A percentile compares a stretch with the other conserved stretches of the same genome.
Conservation (phyloP, 495 filamentous ascomycete genomes). For the Aspergillus egyptiacus region DNA sequence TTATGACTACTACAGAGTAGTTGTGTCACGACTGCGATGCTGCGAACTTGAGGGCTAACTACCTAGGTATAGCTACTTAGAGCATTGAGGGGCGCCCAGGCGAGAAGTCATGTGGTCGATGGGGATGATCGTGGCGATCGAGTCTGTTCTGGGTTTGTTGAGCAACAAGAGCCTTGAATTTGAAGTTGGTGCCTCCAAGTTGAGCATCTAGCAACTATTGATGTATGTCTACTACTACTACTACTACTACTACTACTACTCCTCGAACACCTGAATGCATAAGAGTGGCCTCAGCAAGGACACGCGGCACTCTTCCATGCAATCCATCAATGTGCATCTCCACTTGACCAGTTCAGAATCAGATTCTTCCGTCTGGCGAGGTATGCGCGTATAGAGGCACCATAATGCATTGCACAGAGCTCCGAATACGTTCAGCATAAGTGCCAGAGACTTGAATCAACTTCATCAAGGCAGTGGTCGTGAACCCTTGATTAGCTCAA, state of each 20-base stretch:
- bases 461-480: no score
- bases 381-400: no score
- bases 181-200: background rate
- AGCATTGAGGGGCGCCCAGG: no score
- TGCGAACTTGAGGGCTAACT: background rate
- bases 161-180: background rate
- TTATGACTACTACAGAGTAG: background rate
- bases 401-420: no score
- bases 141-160: background rate
- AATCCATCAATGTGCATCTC: constrained; percentile 12
- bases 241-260: no score
- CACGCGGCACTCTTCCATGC: constrained; percentile 20
- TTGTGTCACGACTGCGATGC: background rate
- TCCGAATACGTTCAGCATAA: no score
- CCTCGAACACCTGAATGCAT: no score
- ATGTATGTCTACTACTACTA: no score
- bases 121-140: constrained; percentile 14
- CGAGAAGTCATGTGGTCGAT: constrained; percentile 3
- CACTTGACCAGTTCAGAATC: constrained; percentile 8
- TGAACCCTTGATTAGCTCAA: no score
- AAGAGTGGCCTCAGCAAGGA: constrained; percentile 7
- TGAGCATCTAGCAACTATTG: background rate
- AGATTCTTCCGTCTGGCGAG: background rate
- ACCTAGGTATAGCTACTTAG: no score
- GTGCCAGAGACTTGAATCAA: no score